Percentiles rank a stretch among this genome's conserved stretches.
These are phyloP conservation scores for Thielaviopsis punctulata DNA, from an alignment of 2,329 filamentous ascomycete species.

Conservation along the genomic window DNA sequence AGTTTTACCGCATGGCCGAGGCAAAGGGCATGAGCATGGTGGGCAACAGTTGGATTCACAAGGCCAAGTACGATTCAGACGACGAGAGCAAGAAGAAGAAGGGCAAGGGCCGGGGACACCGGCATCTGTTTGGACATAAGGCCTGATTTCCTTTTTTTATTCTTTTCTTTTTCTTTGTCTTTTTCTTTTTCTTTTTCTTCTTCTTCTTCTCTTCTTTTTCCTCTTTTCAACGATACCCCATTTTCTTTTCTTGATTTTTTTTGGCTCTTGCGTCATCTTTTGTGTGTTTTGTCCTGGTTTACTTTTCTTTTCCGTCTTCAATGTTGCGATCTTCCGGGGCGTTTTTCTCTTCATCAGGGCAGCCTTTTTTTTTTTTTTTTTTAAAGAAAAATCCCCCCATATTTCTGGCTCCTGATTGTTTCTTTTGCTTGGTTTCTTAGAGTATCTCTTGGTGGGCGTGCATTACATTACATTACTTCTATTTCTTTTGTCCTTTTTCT, in stretches of 20 bases:
- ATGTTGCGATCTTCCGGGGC: too few relatives aligned
- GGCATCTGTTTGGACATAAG: slow-evolving; percentile 50
- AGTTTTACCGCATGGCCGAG: slow-evolving; percentile 78
- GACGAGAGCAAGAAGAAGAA: slow-evolving; percentile 43
- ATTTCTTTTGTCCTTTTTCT: not conserved
- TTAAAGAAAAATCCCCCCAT: too few relatives aligned
- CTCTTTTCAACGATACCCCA: not conserved
- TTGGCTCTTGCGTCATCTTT: not conserved
- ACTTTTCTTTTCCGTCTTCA: not conserved
- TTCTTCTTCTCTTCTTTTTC: not conserved
- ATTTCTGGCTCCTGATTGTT: too few relatives aligned
- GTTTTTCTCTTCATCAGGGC: not conserved
- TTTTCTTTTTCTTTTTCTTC: not conserved
- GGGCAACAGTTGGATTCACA: slow-evolving; percentile 98
- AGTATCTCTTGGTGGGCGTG: too few relatives aligned
- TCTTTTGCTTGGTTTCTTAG: too few relatives aligned
- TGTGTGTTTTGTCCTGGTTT: not conserved
- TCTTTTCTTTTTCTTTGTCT: not conserved
- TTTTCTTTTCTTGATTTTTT: not conserved
- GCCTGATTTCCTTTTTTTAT: slow-evolving; percentile 8
- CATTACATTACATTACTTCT: too few relatives aligned
- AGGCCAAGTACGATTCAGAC: slow-evolving; percentile 74
- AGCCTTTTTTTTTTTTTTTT: not conserved
- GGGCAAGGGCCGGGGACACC: slow-evolving; percentile 54
- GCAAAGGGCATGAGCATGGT: slow-evolving; percentile 93